Conservation (phyloP, 2,329 filamentous ascomycete genomes). For the Rachicladosporium sp. region DNA sequence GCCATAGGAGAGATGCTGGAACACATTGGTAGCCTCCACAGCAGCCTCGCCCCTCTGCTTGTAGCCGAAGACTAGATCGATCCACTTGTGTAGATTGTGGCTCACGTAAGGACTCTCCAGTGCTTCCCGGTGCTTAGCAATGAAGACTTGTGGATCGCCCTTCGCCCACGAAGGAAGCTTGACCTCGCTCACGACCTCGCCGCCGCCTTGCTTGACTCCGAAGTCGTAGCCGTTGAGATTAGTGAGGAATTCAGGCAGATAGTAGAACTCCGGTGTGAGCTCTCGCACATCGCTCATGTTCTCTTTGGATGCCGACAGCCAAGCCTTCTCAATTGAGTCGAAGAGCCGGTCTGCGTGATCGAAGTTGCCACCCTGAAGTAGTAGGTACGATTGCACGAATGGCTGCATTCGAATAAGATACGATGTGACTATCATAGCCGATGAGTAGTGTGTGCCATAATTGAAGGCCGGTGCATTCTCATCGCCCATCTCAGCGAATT, state of each 20-base stretch:
- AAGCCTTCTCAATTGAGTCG: conserved; percentile 81
- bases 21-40: conserved; percentile 84
- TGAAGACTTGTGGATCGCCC: conserved; percentile 88
- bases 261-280: conserved; percentile 94
- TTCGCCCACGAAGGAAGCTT: conserved; percentile 93
- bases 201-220: conserved; percentile 70
- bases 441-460: conserved; percentile 97
- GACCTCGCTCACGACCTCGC: conserved; percentile 70
- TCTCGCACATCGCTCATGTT: conserved; percentile 94
- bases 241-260: conserved; percentile 84
- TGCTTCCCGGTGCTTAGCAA: conserved; percentile 89
- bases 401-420: conserved; percentile 91
- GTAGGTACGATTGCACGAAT: conserved; percentile 88
- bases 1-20: conserved; percentile 89
- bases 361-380: conserved; percentile 90
- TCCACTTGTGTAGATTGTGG: conserved; percentile 82
- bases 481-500: conserved; percentile 83
- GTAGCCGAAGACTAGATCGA: conserved; percentile 85
- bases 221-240: conserved; percentile 95
- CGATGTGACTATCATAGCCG: conserved; percentile 95
- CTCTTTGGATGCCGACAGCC: conserved; percentile 76
- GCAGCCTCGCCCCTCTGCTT: conserved; percentile 92
- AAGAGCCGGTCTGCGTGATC: conserved; percentile 94
- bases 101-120: conserved; percentile 89
- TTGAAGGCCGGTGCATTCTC: conserved; percentile 68